Evolutionary conservation across 2,329 filamentous ascomycete genomes (phyloP), one percentile per base, ranked within the genome.

Genomic region (Emergomyces africanus): DNA sequence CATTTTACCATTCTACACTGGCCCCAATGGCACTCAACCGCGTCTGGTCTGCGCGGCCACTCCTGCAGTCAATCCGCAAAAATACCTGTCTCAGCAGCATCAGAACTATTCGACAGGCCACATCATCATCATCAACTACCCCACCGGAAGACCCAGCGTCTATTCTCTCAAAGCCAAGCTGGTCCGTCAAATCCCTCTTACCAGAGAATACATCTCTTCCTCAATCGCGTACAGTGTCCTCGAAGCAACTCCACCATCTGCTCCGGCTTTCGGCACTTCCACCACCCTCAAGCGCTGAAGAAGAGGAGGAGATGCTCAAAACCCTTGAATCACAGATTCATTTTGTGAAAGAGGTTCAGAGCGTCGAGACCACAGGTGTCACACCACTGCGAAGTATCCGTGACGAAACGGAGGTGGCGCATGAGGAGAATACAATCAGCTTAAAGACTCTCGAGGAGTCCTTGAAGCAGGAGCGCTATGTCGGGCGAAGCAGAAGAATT

Each of bases 261-360:
- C 85, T 96, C 41, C 88, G 89, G 20, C 85, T 97, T 44, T 95
- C 91, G 3, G 91, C 92, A 15, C 85, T 99, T 0, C 90, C 92
- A 0, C 80, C 80, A 1, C 90, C 92, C 0, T 74, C 78, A 20
- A 78, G 78, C 1, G 64, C 76, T 1, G 78, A 78, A 57, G 85
- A 90, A 66, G 87, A 95, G 70, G 67, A 76, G 0, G 74, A 78
- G 30, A 89, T 96, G 83, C 80, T 95, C 3, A 70, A 80, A 25
- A 91, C 86, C 0, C 80, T 99, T 1, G 81, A 85, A 57, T 84
- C 87, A 37, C 94, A 99, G 70, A 81, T 99, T 0, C 86, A 88
- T 67, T 99, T 99, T 69, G 90, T 97, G n/a, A 85, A 83, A 62
- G 83, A 90, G 62, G 85, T 97, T 23, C 91, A 95, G 68, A 77